phyloP scores from a whole-genome alignment of 306 rosid genomes.

The Fragaria vesca region DNA sequence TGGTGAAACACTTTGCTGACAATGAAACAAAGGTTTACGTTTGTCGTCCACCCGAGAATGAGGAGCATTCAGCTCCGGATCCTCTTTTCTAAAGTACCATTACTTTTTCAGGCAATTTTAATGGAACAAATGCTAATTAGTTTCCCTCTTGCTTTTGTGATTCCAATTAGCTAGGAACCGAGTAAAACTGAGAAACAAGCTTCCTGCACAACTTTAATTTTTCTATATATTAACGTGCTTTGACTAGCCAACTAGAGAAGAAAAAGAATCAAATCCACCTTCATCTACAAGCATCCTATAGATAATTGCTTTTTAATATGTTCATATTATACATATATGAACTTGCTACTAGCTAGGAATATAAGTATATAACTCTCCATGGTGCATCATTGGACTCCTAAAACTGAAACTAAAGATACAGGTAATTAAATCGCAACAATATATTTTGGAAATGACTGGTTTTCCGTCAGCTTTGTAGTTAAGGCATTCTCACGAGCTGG shows the following conservation, averaged over 20 bases:
- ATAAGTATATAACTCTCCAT: no score
- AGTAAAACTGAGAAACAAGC: neutral
- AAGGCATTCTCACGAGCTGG: no score
- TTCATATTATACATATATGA: no score
- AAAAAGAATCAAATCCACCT: neutral
- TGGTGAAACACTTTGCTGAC: neutral
- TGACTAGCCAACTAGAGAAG: conserved; percentile 1
- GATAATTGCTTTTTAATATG: neutral
- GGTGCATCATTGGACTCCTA: no score
- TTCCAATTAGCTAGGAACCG: neutral
- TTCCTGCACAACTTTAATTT: neutral
- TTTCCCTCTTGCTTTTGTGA: neutral
- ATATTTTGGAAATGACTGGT: no score
- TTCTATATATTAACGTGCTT: neutral
- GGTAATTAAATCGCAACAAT: no score
- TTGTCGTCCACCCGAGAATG: neutral
- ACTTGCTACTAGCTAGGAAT: no score
- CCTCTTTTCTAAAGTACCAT: neutral
- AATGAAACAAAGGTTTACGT: neutral
- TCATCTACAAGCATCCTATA: neutral
- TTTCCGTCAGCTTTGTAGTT: no score
- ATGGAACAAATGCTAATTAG: neutral
- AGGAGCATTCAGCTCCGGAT: neutral
- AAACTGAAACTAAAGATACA: no score
- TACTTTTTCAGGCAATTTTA: neutral